phyloP scores from a whole-genome alignment of 257 asterid species.

The Petunia axillaris region DNA sequence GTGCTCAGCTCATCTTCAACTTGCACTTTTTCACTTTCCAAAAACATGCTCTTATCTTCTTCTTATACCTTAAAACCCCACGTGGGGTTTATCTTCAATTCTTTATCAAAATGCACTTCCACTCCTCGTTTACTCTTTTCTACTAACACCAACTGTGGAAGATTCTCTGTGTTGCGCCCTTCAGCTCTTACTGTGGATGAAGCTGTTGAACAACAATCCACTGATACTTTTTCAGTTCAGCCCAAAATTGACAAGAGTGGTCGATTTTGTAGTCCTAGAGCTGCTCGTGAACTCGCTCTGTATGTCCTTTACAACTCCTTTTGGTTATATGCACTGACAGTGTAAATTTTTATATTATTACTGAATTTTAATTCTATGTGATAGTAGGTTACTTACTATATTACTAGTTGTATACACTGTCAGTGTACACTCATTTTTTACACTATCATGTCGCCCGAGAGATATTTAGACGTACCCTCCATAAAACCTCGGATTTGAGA shows the following conservation, averaged over 20 bases:
- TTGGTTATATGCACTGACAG: not conserved
- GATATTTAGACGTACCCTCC: too few species aligned
- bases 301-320: slow-evolving; percentile 25
- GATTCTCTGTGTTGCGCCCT: slow-evolving; percentile 16
- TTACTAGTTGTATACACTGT: too few species aligned
- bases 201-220: slow-evolving; percentile 12
- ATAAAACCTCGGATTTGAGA: too few species aligned
- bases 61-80: slow-evolving; percentile 24
- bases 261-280: slow-evolving; percentile 87
- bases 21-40: not conserved
- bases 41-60: slow-evolving; percentile 13
- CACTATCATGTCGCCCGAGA: too few species aligned
- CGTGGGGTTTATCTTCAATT: slow-evolving; percentile 24
- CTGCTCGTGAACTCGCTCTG: slow-evolving; percentile 94
- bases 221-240: slow-evolving; percentile 34
- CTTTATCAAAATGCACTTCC: slow-evolving; percentile 25
- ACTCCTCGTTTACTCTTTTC: slow-evolving; percentile 14
- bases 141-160: not conserved
- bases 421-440: too few species aligned
- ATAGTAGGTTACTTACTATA: too few species aligned
- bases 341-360: not conserved
- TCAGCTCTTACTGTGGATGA: slow-evolving; percentile 26
- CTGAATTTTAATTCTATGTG: too few species aligned
- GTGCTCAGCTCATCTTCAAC: slow-evolving; percentile 23
- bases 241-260: slow-evolving; percentile 90